Percentiles rank a stretch among this genome's conserved stretches.
Evolutionary conservation across 1,284 basidiomycete species (phyloP).

Genomic region (Moesziomyces globuligerus): DNA sequence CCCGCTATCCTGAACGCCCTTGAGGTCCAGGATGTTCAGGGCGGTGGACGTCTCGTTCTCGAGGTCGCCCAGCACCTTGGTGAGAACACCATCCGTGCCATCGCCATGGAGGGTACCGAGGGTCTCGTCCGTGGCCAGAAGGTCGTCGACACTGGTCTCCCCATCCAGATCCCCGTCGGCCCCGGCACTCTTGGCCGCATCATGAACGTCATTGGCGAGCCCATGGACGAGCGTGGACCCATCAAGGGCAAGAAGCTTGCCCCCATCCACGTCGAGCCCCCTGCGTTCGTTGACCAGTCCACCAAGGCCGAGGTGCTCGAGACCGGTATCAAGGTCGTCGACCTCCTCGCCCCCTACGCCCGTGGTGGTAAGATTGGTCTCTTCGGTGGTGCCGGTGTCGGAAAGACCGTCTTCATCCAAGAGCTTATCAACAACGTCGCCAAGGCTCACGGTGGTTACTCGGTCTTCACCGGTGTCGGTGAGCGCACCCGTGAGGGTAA

Average conservation of each 20-base stretch:
- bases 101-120: slow-evolving; percentile 87
- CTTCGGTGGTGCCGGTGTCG: slow-evolving; percentile 99
- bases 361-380: slow-evolving; percentile 99
- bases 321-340: slow-evolving; percentile 99
- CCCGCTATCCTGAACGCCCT: slow-evolving; percentile 98
- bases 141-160: slow-evolving; percentile 93
- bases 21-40: slow-evolving; percentile 90
- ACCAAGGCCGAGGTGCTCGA: slow-evolving; percentile 97
- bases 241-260: slow-evolving; percentile 84
- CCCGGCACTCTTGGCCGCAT: slow-evolving; percentile 93
- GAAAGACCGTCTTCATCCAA: slow-evolving; percentile 98
- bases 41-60: slow-evolving; percentile 72
- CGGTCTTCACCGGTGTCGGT: slow-evolving; percentile 99
- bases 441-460: slow-evolving; percentile 99
- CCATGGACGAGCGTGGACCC: slow-evolving; percentile 98
- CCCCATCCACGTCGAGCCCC: slow-evolving; percentile 96
- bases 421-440: slow-evolving; percentile 99
- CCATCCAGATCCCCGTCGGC: slow-evolving; percentile 96
- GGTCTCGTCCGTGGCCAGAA: slow-evolving; percentile 99
- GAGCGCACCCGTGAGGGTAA: slow-evolving; percentile 99
- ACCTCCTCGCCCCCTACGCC: slow-evolving; percentile 97
- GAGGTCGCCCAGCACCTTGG: slow-evolving; percentile 87
- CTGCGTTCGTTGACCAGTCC: slow-evolving; percentile 96
- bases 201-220: slow-evolving; percentile 99
- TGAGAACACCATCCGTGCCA: slow-evolving; percentile 88